Percentiles rank a stretch among this genome's conserved stretches.
These are phyloP conservation scores for Tubosaeta sp. DNA, from an alignment of 768 basidiomycete genomes.

Conservation along the genomic window DNA sequence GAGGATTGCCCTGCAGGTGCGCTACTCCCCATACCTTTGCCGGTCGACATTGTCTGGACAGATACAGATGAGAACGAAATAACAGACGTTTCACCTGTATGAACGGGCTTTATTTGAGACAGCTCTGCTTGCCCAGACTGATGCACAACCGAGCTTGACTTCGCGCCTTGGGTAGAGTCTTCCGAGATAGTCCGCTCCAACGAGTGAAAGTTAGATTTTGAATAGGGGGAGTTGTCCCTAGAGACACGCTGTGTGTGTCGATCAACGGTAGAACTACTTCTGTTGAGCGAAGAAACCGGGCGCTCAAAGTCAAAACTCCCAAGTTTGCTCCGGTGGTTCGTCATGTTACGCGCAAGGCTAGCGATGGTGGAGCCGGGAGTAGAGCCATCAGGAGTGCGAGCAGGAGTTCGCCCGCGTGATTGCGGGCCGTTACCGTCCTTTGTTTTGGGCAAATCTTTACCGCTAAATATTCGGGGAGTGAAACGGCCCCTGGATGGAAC, in stretches of 20 bases:
- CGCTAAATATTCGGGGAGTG: constrained; percentile 28
- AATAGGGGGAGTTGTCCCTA: constrained; percentile 5
- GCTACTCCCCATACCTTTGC: constrained; percentile 17
- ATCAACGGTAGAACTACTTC: constrained; percentile 26
- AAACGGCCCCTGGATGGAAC: constrained; percentile 23
- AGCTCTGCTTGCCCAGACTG: constrained; percentile 15
- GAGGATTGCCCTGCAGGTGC: constrained; percentile 41
- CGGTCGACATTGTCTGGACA: constrained; percentile 40
- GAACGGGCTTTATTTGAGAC: constrained; percentile 33
- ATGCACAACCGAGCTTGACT: constrained; percentile 5
- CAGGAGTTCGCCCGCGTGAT: constrained; percentile 19
- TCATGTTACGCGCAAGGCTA: constrained; percentile 25
- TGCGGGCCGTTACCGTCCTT: constrained; percentile 22
- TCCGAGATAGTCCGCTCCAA: constrained; percentile 25
- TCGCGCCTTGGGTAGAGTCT: constrained; percentile 21
- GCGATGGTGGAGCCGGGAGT: constrained; percentile 3
- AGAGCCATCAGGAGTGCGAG: constrained; percentile 4
- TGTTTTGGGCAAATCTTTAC: constrained; percentile 22
- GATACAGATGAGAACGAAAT: constrained; percentile 30
- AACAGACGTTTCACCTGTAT: constrained; percentile 34
- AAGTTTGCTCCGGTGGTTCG: constrained; percentile 50
- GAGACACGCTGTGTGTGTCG: constrained; percentile 6
- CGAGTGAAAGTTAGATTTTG: constrained; percentile 13
- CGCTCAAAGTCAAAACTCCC: constrained; percentile 78
- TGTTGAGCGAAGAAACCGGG: constrained; percentile 42